phyloP scores from a whole-genome alignment of 2,329 filamentous ascomycete genomes.

The Cladosporium sp. region DNA sequence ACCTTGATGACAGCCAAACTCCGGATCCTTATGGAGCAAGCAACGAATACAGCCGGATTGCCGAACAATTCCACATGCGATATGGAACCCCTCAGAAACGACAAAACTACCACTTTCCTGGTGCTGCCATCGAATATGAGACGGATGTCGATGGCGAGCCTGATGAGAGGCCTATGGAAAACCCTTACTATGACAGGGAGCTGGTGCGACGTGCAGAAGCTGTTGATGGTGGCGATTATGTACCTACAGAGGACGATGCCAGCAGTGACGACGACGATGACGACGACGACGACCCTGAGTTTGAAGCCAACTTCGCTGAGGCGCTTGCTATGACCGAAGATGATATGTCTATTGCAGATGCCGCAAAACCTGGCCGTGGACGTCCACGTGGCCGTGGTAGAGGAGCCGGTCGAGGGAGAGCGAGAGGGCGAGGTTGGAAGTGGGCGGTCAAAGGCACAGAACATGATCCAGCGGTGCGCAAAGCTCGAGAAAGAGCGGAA shows the following conservation, averaged over 20 bases:
- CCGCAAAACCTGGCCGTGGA: conserved; percentile 1
- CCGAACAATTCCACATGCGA: conserved; percentile 16
- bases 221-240: conserved; percentile 8
- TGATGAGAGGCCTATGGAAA: conserved; percentile 6
- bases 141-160: conserved; percentile 5
- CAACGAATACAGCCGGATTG: conserved; percentile 11
- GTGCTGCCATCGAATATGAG: conserved; percentile 7
- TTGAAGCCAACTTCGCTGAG: conserved; percentile 4
- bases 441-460: conserved; percentile 31
- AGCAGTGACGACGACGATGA: background rate
- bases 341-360: background rate
- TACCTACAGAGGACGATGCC: conserved; percentile 6
- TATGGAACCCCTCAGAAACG: conserved; percentile 4
- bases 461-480: conserved; percentile 26
- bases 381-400: conserved; percentile 17
- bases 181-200: conserved; percentile 9
- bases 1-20: conserved; percentile 1
- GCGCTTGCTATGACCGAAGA: conserved; percentile 7
- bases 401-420: conserved; percentile 21
- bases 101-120: conserved; percentile 7
- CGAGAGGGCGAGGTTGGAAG: conserved; percentile 26
- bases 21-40: conserved; percentile 6
- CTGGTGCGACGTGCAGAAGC: conserved; percentile 3
- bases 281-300: conserved; percentile 6
- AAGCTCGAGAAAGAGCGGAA: conserved; percentile 16